These are phyloP conservation scores for Pseudogymnoascus sp. DNA, from an alignment of 2,329 filamentous ascomycete species.

Conservation along the genomic window DNA sequence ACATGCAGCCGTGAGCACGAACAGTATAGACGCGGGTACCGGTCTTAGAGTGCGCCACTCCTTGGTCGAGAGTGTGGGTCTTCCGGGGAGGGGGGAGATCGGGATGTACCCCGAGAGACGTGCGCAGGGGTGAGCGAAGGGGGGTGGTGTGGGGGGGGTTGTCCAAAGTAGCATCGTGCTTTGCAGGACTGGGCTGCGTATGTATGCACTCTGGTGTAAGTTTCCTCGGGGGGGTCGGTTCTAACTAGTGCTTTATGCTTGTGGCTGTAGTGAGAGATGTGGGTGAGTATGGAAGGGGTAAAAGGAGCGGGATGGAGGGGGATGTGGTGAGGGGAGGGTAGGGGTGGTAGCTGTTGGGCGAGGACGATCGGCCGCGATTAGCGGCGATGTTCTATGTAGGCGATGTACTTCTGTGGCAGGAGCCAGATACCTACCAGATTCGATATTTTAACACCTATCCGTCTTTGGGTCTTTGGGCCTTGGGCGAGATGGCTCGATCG, in stretches of 20 bases:
- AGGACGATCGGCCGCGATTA: background rate
- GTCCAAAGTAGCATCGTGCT: background rate
- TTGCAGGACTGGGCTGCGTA: background rate
- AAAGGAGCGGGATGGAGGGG: background rate
- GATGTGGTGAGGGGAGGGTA: background rate
- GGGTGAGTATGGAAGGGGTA: background rate
- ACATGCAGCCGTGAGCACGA: background rate
- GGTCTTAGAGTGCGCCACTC: background rate
- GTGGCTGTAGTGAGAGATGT: background rate
- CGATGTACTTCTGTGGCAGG: background rate
- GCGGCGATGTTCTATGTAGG: background rate
- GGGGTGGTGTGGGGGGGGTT: background rate
- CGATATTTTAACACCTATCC: background rate
- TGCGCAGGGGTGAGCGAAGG: background rate
- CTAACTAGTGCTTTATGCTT: background rate
- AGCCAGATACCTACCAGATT: background rate
- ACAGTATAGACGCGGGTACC: background rate
- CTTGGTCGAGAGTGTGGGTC: background rate
- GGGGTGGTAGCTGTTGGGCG: background rate
- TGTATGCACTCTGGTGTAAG: background rate
- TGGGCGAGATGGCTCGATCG: background rate
- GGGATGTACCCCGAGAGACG: background rate
- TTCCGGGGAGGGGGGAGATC: background rate
- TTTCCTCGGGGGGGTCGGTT: background rate
- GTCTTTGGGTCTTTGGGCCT: background rate